phyloP scores from a whole-genome alignment of 2,329 filamentous ascomycete genomes.

The Fusarium virguliforme region DNA sequence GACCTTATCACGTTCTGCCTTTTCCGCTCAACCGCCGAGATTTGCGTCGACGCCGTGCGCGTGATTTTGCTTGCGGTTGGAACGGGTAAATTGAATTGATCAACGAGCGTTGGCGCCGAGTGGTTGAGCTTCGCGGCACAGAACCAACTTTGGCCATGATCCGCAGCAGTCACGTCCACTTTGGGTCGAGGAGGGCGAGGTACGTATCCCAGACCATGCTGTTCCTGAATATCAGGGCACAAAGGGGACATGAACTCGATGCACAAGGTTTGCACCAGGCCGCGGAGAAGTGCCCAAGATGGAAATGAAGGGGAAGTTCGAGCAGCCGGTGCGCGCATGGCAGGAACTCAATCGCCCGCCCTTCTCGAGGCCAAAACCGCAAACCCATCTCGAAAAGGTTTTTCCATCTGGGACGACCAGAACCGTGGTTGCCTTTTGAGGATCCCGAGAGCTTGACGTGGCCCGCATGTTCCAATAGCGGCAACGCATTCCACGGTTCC shows the following conservation, averaged over 20 bases:
- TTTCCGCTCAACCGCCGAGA: neutral
- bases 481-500: constrained; percentile 49
- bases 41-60: constrained; percentile 10
- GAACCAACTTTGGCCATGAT: constrained; percentile 37
- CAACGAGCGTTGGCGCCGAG: constrained; percentile 27
- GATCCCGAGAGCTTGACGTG: constrained; percentile 34
- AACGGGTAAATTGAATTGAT: constrained; percentile 32
- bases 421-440: constrained; percentile 12
- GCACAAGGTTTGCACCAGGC: constrained; percentile 27
- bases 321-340: neutral
- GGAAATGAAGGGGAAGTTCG: constrained; percentile 21
- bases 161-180: constrained; percentile 35
- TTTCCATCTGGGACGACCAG: constrained; percentile 3
- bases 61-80: constrained; percentile 13
- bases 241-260: constrained; percentile 25
- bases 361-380: neutral
- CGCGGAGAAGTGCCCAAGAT: neutral
- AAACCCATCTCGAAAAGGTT: constrained; percentile 8
- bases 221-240: constrained; percentile 43
- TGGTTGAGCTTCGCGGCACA: constrained; percentile 12
- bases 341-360: neutral
- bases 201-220: constrained; percentile 27
- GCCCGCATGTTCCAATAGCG: constrained; percentile 48
- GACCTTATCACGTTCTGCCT: neutral
- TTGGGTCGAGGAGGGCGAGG: constrained; percentile 30